These are phyloP conservation scores for Lactarius akahatsu DNA, from an alignment of 768 basidiomycete species.

Conservation along the genomic window DNA sequence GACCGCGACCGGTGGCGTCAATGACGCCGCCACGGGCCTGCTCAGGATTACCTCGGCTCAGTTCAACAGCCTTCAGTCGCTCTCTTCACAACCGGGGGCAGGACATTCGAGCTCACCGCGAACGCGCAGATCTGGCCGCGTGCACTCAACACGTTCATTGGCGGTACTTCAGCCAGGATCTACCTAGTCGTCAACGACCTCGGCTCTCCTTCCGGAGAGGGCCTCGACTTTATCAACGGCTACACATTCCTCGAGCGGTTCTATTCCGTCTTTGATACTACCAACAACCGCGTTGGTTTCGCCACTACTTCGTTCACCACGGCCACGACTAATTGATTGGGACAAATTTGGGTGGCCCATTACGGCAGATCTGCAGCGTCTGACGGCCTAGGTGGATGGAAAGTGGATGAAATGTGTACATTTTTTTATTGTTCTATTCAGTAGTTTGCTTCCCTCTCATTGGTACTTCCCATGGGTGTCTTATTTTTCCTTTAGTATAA, in stretches of 20 bases:
- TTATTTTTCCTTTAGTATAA: not conserved
- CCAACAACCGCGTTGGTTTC: conserved; percentile 56
- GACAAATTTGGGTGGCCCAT: not conserved
- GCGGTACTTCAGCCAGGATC: conserved; percentile 38
- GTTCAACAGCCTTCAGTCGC: conserved; percentile 35
- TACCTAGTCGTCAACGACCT: conserved; percentile 43
- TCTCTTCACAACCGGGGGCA: conserved; percentile 38
- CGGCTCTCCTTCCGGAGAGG: conserved; percentile 44
- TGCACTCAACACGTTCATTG: conserved; percentile 45
- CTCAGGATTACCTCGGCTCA: conserved; percentile 34
- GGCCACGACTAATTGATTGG: conserved; percentile 40
- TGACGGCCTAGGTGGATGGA: not conserved
- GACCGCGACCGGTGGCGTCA: conserved; percentile 36
- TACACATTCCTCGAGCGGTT: conserved; percentile 58
- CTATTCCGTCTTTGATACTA: conserved; percentile 65
- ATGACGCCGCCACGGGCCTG: conserved; percentile 36
- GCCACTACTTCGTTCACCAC: conserved; percentile 52
- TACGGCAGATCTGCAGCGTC: not conserved
- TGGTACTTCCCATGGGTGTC: not conserved
- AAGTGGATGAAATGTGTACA: not conserved
- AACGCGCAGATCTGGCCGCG: conserved; percentile 47
- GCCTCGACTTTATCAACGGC: conserved; percentile 59
- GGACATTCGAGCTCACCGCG: conserved; percentile 41
- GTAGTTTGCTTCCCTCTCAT: not conserved
- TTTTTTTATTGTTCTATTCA: not conserved